A percentile compares a stretch with the other conserved stretches of the same genome.
These are phyloP conservation scores for Hypoxylon rickii DNA, from an alignment of 495 filamentous ascomycete genomes.

Conservation along the genomic window DNA sequence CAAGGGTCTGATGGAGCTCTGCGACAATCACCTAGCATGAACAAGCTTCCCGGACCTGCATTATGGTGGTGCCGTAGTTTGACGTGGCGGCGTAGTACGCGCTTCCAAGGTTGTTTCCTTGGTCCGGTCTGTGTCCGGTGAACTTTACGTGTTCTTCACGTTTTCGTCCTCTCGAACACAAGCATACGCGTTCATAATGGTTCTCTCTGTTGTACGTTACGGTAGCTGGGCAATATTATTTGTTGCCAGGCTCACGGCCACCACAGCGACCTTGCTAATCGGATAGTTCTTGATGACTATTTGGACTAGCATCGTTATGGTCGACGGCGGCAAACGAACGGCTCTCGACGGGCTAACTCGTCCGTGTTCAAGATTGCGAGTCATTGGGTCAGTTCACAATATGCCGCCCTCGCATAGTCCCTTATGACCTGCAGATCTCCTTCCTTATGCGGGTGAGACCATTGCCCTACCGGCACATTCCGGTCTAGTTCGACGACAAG, in stretches of 20 bases:
- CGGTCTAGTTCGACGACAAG: conserved; percentile 27
- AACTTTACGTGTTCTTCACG: conserved; percentile 5
- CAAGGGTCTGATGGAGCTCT: conserved; percentile 7
- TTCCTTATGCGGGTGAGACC: conserved; percentile 28
- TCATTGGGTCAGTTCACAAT: conserved; percentile 19
- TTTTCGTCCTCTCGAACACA: conserved; percentile 23
- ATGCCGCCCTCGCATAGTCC: conserved; percentile 10
- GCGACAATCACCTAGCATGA: background rate
- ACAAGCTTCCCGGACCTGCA: conserved; percentile 37
- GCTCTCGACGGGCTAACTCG: conserved; percentile 14
- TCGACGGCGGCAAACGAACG: conserved; percentile 10
- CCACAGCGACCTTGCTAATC: too few species aligned
- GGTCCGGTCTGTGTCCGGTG: background rate
- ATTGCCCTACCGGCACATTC: conserved; percentile 34
- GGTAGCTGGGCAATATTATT: conserved; percentile 2
- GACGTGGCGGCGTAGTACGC: conserved; percentile 35
- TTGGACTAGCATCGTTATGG: too few species aligned
- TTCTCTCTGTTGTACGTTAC: conserved; percentile 2
- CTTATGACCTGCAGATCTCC: conserved; percentile 28
- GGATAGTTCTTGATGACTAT: conserved; percentile 13
- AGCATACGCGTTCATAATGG: conserved; percentile 7
- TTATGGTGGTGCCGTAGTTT: conserved; percentile 27
- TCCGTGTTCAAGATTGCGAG: conserved; percentile 18
- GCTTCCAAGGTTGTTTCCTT: conserved; percentile 4
- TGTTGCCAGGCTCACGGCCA: too few species aligned